Evolutionary conservation across 306 rosid genomes (phyloP).

Genomic region (Vicia faba): DNA sequence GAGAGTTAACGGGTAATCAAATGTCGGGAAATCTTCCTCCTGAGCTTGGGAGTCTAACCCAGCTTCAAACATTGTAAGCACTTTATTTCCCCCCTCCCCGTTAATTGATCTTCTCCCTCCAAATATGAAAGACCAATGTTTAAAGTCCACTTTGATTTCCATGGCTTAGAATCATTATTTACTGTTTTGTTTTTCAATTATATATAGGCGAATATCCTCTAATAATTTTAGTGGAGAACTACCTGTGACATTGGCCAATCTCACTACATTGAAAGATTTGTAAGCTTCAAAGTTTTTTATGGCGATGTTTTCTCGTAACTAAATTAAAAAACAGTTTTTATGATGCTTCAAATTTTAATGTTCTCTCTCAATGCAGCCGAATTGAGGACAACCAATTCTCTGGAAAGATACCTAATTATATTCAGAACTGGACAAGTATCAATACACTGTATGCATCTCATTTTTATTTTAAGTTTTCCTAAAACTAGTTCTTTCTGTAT

Average conservation of each 20-base stretch:
- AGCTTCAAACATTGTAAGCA: slow-evolving; percentile 10
- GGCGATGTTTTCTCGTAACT: not conserved
- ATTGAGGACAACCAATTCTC: slow-evolving; percentile 54
- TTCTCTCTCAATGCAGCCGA: slow-evolving; percentile 46
- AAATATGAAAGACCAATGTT: slow-evolving; percentile 16
- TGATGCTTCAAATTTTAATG: not conserved
- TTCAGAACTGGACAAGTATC: slow-evolving; percentile 59
- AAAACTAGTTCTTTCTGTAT: not conserved
- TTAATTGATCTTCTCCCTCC: not conserved
- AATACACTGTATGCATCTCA: slow-evolving; percentile 47
- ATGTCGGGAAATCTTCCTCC: slow-evolving; percentile 12
- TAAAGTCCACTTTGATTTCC: not conserved
- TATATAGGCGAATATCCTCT: slow-evolving; percentile 52
- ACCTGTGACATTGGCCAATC: slow-evolving; percentile 54
- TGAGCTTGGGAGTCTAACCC: not conserved
- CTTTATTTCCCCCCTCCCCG: not conserved
- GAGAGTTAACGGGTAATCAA: slow-evolving; percentile 6
- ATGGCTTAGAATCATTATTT: not conserved
- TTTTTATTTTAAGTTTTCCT: no score
- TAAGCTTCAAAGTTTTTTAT: slow-evolving; percentile 38
- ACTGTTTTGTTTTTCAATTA: not conserved
- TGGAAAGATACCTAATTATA: slow-evolving; percentile 71
- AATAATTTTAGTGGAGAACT: slow-evolving; percentile 67
- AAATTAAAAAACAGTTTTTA: not conserved
- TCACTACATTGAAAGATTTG: slow-evolving; percentile 56